phyloP scores from a whole-genome alignment of 345 rosid species.

The Stellera chamaejasme region DNA sequence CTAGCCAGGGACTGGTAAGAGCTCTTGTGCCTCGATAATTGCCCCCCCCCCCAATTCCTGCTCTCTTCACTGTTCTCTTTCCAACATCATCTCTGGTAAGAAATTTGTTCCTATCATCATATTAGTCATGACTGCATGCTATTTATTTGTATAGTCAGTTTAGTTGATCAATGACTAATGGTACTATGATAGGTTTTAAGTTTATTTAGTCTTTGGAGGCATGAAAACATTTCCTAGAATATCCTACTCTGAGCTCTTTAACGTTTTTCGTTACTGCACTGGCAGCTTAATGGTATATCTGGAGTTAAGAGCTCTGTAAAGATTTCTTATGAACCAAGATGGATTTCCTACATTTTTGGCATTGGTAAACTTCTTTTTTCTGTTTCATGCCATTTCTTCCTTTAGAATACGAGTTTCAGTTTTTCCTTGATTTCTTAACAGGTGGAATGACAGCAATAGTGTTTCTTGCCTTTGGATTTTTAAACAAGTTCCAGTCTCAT shows the following conservation, averaged over 20 bases:
- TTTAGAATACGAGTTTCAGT: constrained; percentile 1
- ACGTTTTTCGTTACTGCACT: constrained; percentile 15
- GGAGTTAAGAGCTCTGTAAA: constrained; percentile 55
- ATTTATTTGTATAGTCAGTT: background rate
- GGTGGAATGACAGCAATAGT: constrained; percentile 69
- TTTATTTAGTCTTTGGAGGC: background rate
- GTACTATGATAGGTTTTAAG: background rate
- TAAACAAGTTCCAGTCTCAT: constrained; percentile 43
- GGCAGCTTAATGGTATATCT: constrained; percentile 38
- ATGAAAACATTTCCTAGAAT: background rate
- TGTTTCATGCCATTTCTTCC: constrained; percentile 2
- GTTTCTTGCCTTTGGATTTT: constrained; percentile 46
- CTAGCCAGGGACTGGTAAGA: constrained; percentile 50
- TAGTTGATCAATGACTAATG: background rate
- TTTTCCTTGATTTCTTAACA: constrained; percentile 17
- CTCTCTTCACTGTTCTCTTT: no score
- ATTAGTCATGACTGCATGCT: background rate
- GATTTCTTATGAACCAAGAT: constrained; percentile 82
- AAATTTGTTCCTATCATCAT: no score
- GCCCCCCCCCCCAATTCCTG: no score
- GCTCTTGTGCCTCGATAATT: background rate
- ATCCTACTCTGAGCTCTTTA: background rate
- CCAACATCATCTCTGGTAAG: no score
- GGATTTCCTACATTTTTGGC: constrained; percentile 83
- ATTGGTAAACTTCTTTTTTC: constrained; percentile 38